Conservation (phyloP, 2,329 filamentous ascomycete genomes). For the Parafenestella ontariensis region DNA sequence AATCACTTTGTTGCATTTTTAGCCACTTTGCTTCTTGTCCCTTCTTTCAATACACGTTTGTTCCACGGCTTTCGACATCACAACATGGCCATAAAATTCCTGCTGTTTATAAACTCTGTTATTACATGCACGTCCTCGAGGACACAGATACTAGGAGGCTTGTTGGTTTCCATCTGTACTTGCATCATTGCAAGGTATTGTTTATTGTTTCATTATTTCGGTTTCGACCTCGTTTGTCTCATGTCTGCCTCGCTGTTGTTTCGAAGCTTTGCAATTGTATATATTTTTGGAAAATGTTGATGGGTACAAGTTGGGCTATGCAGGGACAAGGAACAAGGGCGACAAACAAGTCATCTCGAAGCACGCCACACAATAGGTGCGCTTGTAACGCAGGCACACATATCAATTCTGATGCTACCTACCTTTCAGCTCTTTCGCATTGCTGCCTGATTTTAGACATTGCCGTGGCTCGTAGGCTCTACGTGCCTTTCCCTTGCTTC, state of each 20-base stretch:
- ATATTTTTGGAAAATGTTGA: slow-evolving; percentile 11
- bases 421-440: background rate
- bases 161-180: background rate
- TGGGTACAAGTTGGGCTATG: background rate
- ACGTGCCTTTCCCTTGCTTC: background rate
- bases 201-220: slow-evolving; percentile 5
- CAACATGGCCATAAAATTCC: slow-evolving; percentile 1
- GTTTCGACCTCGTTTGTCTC: background rate
- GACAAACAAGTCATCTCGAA: background rate
- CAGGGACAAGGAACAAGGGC: background rate
- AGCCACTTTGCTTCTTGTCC: slow-evolving; percentile 5
- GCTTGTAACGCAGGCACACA: slow-evolving; percentile 3
- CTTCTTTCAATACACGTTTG: background rate
- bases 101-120: slow-evolving; percentile 1
- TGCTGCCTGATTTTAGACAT: background rate
- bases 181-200: background rate
- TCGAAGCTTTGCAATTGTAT: slow-evolving; percentile 4
- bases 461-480: background rate
- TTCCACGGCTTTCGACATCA: slow-evolving; percentile 9
- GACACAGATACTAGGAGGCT: background rate
- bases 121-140: background rate
- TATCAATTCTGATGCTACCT: slow-evolving; percentile 1
- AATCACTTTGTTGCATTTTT: slow-evolving; percentile 8
- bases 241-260: slow-evolving; percentile 1
- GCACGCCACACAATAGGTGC: slow-evolving; percentile 10